These are phyloP conservation scores for Lizonia empirigonia DNA, from an alignment of 2,329 filamentous ascomycete genomes.

Conservation along the genomic window DNA sequence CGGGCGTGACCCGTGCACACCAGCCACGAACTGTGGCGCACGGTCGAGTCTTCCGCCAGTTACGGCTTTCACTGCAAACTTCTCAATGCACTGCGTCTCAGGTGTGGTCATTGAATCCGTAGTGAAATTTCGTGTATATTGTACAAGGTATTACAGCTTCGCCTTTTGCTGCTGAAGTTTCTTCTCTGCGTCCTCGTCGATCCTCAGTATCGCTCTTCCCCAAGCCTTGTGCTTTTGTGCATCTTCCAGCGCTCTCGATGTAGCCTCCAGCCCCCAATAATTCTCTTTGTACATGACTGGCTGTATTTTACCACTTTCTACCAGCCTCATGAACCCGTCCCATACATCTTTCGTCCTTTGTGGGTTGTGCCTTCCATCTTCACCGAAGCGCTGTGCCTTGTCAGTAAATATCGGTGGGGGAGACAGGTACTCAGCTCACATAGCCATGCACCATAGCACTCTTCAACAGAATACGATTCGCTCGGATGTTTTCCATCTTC, in stretches of 20 bases:
- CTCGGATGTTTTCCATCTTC: slow-evolving; percentile 53
- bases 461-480: slow-evolving; percentile 34
- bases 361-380: slow-evolving; percentile 59
- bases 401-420: not conserved
- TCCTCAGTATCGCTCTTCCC: slow-evolving; percentile 62
- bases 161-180: slow-evolving; percentile 2
- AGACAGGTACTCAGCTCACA: slow-evolving; percentile 15
- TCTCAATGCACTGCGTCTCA: too few species aligned
- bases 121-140: not conserved
- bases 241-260: slow-evolving; percentile 59
- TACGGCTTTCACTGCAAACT: too few species aligned
- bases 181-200: slow-evolving; percentile 38
- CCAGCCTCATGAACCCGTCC: slow-evolving; percentile 57
- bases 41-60: too few species aligned
- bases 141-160: slow-evolving; percentile 14
- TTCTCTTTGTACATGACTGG: slow-evolving; percentile 57
- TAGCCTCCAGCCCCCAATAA: slow-evolving; percentile 58
- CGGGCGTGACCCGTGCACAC: slow-evolving; percentile 10
- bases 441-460: slow-evolving; percentile 33
- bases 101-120: not conserved
- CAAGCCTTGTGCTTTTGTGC: slow-evolving; percentile 57
- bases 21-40: too few species aligned
- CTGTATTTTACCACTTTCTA: slow-evolving; percentile 55
- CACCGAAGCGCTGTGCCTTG: slow-evolving; percentile 58
- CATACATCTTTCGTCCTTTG: slow-evolving; percentile 57